These are phyloP conservation scores for Manihot esculenta DNA, from an alignment of 441 rosid species.

Conservation along the genomic window DNA sequence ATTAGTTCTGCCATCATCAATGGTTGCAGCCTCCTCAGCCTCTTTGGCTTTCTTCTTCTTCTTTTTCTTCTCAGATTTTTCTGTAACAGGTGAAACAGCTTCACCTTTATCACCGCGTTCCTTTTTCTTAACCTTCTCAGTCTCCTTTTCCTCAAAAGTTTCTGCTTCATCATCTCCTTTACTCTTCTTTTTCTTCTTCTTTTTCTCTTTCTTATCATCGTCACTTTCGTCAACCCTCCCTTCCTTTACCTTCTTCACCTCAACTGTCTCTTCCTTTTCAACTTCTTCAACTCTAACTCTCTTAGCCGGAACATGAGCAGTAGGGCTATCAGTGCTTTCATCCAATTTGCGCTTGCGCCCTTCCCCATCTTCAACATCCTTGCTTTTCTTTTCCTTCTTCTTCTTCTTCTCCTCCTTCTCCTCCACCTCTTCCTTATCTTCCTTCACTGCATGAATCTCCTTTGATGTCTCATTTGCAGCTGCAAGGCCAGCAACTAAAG, in stretches of 20 bases:
- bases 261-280: constrained; percentile 19
- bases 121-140: constrained; percentile 26
- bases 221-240: constrained; percentile 19
- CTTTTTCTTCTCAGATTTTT: constrained; percentile 48
- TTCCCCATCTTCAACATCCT: constrained; percentile 42
- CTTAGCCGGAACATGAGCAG: constrained; percentile 48
- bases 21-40: constrained; percentile 31
- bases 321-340: constrained; percentile 40
- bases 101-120: constrained; percentile 22
- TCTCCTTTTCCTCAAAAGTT: constrained; percentile 16
- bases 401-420: constrained; percentile 20
- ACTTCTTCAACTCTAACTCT: constrained; percentile 39
- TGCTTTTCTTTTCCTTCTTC: constrained; percentile 36
- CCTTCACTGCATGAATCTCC: constrained; percentile 13
- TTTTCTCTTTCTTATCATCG: constrained; percentile 32
- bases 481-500: constrained; percentile 63
- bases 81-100: constrained; percentile 21
- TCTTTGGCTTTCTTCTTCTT: constrained; percentile 57
- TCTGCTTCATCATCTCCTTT: constrained; percentile 45
- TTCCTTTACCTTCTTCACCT: constrained; percentile 34
- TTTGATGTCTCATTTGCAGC: constrained; percentile 44
- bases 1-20: constrained; percentile 36
- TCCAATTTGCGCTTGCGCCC: constrained; percentile 50
- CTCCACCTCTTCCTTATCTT: constrained; percentile 23
- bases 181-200: constrained; percentile 46